Evolutionary conservation across 768 basidiomycete species (phyloP).

Genomic region (Sporobolomyces pararoseus): DNA sequence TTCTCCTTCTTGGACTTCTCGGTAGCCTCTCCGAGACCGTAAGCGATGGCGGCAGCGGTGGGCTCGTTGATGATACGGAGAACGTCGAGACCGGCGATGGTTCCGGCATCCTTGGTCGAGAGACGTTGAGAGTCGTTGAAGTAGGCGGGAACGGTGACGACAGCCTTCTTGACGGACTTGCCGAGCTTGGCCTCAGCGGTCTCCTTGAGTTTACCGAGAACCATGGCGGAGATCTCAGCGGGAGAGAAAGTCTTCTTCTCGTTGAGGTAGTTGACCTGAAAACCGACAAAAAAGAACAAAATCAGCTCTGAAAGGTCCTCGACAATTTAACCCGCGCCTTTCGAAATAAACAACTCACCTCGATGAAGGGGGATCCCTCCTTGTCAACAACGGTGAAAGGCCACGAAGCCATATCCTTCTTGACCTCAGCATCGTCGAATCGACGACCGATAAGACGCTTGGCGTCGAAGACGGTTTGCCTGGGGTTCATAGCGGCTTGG

Average conservation of each 20-base stretch:
- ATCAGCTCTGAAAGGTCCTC: neutral
- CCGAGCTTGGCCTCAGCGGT: slow-evolving; percentile 97
- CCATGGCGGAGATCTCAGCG: slow-evolving; percentile 99
- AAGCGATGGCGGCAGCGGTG: slow-evolving; percentile 98
- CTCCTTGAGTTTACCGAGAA: slow-evolving; percentile 99
- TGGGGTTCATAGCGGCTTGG: slow-evolving; percentile 99
- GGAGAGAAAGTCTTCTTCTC: slow-evolving; percentile 96
- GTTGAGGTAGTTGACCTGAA: slow-evolving; percentile 75
- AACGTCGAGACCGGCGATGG: slow-evolving; percentile 95
- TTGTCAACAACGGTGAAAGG: slow-evolving; percentile 90
- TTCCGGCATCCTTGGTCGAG: slow-evolving; percentile 98
- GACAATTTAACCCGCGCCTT: too few species aligned
- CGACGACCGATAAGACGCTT: slow-evolving; percentile 98
- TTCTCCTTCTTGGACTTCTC: slow-evolving; percentile 90
- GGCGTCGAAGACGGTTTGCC: slow-evolving; percentile 97
- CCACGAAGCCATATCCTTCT: slow-evolving; percentile 94
- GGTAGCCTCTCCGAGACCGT: slow-evolving; percentile 66
- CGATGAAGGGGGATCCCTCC: slow-evolving; percentile 94
- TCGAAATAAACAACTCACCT: slow-evolving; percentile 23
- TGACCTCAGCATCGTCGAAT: slow-evolving; percentile 90
- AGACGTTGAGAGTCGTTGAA: slow-evolving; percentile 99
- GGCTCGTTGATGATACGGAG: slow-evolving; percentile 99
- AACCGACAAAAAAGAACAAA: neutral
- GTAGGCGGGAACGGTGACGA: slow-evolving; percentile 94
- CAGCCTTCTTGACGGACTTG: slow-evolving; percentile 94